Base-by-base conservation (phyloP, 352 stramenopile genomes). In the Ophiocytium majus region DNA sequence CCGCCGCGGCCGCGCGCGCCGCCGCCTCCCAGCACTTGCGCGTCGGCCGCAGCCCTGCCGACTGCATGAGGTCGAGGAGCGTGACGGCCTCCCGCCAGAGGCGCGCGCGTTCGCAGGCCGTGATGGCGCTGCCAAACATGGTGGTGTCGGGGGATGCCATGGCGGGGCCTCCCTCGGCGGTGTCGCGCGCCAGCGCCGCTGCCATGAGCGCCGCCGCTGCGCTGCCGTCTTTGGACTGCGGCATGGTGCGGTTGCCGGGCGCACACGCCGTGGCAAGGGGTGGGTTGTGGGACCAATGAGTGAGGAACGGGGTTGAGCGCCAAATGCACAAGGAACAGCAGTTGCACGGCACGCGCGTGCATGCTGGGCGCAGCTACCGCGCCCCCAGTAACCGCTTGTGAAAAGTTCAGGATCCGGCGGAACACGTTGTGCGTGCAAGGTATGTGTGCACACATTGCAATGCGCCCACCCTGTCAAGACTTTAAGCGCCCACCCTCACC, bases 21-120 rank as follows among this genome's bases (percentile, higher is more conserved):
- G 66, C 35, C 35, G 66, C 32, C 35, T 78, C 66, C 66, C 66
- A 78, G 66, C 66, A 78, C 66, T 78, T 78, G 32, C 66, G 66
- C 32, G 32, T 78, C 32, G 66, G 66, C 43, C 43, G 5, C 5
- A 57, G 5, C 5, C 43, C 5, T 14, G 43, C 43, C 5, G 43
- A 5, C 5, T 14, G 43, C 32, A 35, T 78, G 32, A 78, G 35
- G 66, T 78, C 35, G 35, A 78, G 66, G 32, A 78, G 66, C 32
- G 66, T 78, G 5, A 43, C 32, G 5, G 66, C 32, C 35, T 78
- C 32, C 5, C 32, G 35, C 66, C 66, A 78, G 5, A 10, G 5
- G 32, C 35, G 5, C 35, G 32, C 32, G 35, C 66, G 66, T 14
- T 78, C 66, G 66, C 66, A 78, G 5, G 66, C 66, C 5, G 35